A percentile compares a stretch with the other conserved stretches of the same genome.
phyloP scores from a whole-genome alignment of 768 basidiomycete genomes.

The Leccinellum albellum region DNA sequence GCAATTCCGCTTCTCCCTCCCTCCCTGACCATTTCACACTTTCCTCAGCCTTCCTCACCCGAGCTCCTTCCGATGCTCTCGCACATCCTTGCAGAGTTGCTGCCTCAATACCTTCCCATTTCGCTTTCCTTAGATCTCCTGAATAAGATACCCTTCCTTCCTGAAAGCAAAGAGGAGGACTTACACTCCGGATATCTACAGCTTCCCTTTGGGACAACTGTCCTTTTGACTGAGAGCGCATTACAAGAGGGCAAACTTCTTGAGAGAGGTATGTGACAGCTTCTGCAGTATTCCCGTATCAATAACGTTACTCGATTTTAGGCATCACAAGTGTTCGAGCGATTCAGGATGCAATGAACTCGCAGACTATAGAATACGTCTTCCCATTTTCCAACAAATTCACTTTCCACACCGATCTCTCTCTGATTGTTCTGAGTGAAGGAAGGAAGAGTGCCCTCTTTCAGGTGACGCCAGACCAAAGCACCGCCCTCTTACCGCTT shows the following conservation, averaged over 20 bases:
- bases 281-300: background rate
- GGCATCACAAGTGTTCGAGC: constrained; percentile 63
- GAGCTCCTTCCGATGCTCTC: constrained; percentile 44
- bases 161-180: constrained; percentile 68
- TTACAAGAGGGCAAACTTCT: constrained; percentile 65
- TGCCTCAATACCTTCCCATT: constrained; percentile 53
- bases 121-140: constrained; percentile 61
- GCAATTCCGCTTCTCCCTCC: constrained; percentile 64
- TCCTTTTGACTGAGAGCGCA: constrained; percentile 63
- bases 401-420: constrained; percentile 69
- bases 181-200: constrained; percentile 74
- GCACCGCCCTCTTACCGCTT: background rate
- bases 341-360: constrained; percentile 58
- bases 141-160: constrained; percentile 56
- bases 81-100: constrained; percentile 51
- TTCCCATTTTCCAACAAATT: constrained; percentile 73
- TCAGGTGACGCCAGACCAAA: constrained; percentile 40
- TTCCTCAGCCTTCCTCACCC: constrained; percentile 43
- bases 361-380: constrained; percentile 65
- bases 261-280: constrained; percentile 38
- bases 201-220: constrained; percentile 55
- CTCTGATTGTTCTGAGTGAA: constrained; percentile 56
- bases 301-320: constrained; percentile 18
- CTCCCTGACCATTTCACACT: constrained; percentile 58
- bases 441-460: constrained; percentile 73